phyloP scores from a whole-genome alignment of 1,284 basidiomycete species.

The Ustilago vetiveriae region DNA sequence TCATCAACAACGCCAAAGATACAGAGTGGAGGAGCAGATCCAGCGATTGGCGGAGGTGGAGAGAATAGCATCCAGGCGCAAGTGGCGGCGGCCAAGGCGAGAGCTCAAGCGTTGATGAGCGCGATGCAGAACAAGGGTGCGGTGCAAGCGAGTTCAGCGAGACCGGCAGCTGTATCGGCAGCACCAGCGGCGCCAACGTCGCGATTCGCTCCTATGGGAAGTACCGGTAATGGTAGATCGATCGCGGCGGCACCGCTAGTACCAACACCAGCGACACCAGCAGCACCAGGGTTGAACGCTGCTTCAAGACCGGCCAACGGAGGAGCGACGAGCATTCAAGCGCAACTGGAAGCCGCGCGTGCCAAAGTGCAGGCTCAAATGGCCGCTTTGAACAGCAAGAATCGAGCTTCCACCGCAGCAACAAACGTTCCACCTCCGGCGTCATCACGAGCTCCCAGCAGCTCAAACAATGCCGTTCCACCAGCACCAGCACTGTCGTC shows the following conservation, averaged over 20 bases:
- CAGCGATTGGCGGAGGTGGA: not conserved
- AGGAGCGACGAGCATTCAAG: conserved; percentile 30
- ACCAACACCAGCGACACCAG: too few relatives aligned
- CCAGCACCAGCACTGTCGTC: not conserved
- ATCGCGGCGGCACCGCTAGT: too few relatives aligned
- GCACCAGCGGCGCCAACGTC: not conserved
- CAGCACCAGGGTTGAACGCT: not conserved
- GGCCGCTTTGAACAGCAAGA: conserved; percentile 24
- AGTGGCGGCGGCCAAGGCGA: conserved; percentile 51
- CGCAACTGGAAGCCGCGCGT: conserved; percentile 52
- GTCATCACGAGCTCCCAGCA: not conserved
- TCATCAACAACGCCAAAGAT: not conserved
- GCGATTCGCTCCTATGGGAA: conserved; percentile 2
- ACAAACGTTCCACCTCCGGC: not conserved
- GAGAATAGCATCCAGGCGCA: conserved; percentile 46
- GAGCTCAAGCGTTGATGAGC: conserved; percentile 41
- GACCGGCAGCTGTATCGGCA: not conserved
- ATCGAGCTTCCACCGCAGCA: not conserved
- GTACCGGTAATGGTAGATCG: not conserved
- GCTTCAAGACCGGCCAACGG: conserved; percentile 1
- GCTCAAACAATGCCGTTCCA: not conserved
- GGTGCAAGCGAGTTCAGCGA: not conserved
- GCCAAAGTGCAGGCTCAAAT: conserved; percentile 48
- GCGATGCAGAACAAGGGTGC: conserved; percentile 29
- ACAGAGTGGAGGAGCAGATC: too few relatives aligned